These are phyloP conservation scores for Aspergillus mulundensis DNA, from an alignment of 495 filamentous ascomycete genomes.

Conservation along the genomic window DNA sequence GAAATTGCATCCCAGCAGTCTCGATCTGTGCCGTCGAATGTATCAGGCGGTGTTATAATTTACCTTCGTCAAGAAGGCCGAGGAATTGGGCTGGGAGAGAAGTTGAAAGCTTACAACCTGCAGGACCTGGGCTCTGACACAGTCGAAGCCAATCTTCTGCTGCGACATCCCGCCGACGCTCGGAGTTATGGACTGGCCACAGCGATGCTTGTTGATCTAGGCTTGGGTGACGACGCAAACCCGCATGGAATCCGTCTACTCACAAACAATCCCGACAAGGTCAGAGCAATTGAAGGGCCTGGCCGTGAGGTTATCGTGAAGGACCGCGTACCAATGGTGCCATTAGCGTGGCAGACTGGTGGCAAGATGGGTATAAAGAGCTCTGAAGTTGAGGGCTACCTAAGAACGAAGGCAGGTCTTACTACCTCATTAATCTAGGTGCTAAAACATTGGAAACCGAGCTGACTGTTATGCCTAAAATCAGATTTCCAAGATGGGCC, in stretches of 20 bases:
- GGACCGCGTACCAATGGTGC: slow-evolving; percentile 91
- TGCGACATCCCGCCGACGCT: slow-evolving; percentile 92
- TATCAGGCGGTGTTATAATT: slow-evolving; percentile 81
- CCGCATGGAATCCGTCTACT: slow-evolving; percentile 72
- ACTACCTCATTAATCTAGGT: background rate
- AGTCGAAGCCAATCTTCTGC: slow-evolving; percentile 87
- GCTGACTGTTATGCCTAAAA: slow-evolving; percentile 4
- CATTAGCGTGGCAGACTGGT: slow-evolving; percentile 84
- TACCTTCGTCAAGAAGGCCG: slow-evolving; percentile 95
- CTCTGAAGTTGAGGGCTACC: slow-evolving; percentile 85
- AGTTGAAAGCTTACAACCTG: slow-evolving; percentile 96
- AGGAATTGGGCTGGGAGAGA: slow-evolving; percentile 90
- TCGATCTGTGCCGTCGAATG: slow-evolving; percentile 45
- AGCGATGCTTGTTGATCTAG: slow-evolving; percentile 86
- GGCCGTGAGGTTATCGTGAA: slow-evolving; percentile 81
- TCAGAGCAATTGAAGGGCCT: slow-evolving; percentile 88
- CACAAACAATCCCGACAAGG: slow-evolving; percentile 99
- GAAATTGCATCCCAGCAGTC: slow-evolving; percentile 31
- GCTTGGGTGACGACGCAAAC: slow-evolving; percentile 52
- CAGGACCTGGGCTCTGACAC: slow-evolving; percentile 95
- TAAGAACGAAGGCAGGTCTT: slow-evolving; percentile 76
- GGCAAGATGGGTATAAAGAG: slow-evolving; percentile 77
- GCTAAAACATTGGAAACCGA: background rate
- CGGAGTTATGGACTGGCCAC: slow-evolving; percentile 92
- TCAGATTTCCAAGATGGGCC: slow-evolving; percentile 67